Evolutionary conservation across 1,284 basidiomycete genomes (phyloP), one percentile per base, ranked within the genome.

Genomic region (Microbotryomycetes sp.): DNA sequence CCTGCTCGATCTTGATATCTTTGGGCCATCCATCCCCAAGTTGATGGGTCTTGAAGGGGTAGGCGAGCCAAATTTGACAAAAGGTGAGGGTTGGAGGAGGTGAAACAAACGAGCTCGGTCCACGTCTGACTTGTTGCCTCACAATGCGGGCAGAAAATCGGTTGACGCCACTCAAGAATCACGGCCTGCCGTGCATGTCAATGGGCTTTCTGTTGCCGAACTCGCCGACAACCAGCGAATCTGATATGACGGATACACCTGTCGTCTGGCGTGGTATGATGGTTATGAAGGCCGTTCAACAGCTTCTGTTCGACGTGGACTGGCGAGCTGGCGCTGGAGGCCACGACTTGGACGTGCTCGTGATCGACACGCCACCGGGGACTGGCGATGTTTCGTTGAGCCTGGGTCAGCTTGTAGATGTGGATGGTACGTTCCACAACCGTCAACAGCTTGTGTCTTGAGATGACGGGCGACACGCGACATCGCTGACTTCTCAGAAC

Each of bases 261-360:
- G 82, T 97, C 22, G 91, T 94, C 26, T 98, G 94, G 94, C 82
- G 94, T 45, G 94, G 94, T 1, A 83, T 97, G 54, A 97, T 98
- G 94, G 96, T 98, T 2, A 93, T 96, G 79, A 98, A 98, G 74
- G 93, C 94, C 26, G 92, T 94, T 0, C 94, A 97, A 75, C 91
- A 98, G 74, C 80, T 98, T 0, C 81, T 97, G 0, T 97, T 98
- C 73, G 92, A 97, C 70, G 92, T 97, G 2, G 94, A 97, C 74
- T 98, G 96, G 94, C 65, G 77, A 16, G 59, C 66, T 1, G 69
- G 63, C 2, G 77, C 9, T 73, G 70, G 29, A 64, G 75, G 55
- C 71, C 76, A 2, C 80, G 65, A 79, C 4, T 77, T 97, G 29
- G 94, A 98, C 73, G 80, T 91, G 0, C 80, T 98, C 12, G 89